Conservation (phyloP, 1,284 basidiomycete species). For the Sporisorium iseilematis-ciliati region DNA sequence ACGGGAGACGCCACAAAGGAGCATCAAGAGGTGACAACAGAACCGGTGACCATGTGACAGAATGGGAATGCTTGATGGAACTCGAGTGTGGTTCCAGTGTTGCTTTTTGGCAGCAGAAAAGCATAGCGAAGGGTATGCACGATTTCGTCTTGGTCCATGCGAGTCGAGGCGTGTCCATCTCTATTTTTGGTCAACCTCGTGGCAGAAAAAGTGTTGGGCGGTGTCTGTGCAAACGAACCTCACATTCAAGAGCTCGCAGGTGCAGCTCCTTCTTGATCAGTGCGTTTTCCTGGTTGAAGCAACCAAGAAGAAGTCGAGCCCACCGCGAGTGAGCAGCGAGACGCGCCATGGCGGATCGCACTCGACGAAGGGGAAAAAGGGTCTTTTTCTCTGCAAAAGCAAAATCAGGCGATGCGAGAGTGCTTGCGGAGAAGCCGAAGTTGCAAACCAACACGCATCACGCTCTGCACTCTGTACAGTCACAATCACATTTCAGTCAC, state of each 20-base stretch:
- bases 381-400: not conserved
- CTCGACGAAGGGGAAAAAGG: not conserved
- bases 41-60: constrained; percentile 22
- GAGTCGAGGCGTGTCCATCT: not conserved
- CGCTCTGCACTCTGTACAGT: not conserved
- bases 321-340: not conserved
- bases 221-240: not conserved
- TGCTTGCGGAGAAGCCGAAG: constrained; percentile 31
- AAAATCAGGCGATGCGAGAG: constrained; percentile 17
- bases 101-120: constrained; percentile 3
- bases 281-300: not conserved
- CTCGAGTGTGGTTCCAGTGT: constrained; percentile 4
- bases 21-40: not conserved
- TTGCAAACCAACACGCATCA: constrained; percentile 2
- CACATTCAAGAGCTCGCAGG: not conserved
- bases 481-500: too few relatives aligned
- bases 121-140: constrained; percentile 13
- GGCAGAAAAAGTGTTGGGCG: not conserved
- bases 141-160: constrained; percentile 41
- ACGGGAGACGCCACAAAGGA: not conserved
- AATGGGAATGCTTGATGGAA: not conserved
- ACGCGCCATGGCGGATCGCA: constrained; percentile 9
- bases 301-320: not conserved
- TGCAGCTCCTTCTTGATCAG: not conserved
- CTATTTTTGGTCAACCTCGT: constrained; percentile 15